A percentile compares a stretch with the other conserved stretches of the same genome.
Evolutionary conservation across 129 eudicot species (phyloP).

Genomic region (Chrysanthemum makinoi): DNA sequence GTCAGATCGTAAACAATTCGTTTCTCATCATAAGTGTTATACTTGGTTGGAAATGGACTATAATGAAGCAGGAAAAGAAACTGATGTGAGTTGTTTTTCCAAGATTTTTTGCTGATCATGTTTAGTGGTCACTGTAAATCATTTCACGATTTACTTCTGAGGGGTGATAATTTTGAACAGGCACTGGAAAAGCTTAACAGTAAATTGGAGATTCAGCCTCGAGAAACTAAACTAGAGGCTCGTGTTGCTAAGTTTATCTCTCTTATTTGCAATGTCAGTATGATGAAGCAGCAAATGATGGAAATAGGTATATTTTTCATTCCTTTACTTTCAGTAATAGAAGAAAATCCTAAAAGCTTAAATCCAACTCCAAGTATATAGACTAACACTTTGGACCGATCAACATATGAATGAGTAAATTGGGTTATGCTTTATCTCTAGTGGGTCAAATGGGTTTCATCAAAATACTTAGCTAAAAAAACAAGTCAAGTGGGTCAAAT

Average conservation of each 20-base stretch:
- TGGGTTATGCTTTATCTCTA: neutral
- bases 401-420: neutral
- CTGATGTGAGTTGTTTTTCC: slow-evolving; percentile 46
- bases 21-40: slow-evolving; percentile 58
- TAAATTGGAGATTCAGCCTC: slow-evolving; percentile 47
- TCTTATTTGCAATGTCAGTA: slow-evolving; percentile 85
- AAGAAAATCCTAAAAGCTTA: neutral
- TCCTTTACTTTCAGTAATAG: neutral
- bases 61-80: slow-evolving; percentile 48
- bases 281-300: slow-evolving; percentile 99
- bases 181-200: slow-evolving; percentile 34
- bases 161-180: slow-evolving; percentile 28
- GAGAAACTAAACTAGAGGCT: slow-evolving; percentile 74
- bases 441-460: neutral
- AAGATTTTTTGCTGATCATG: neutral
- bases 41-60: slow-evolving; percentile 99
- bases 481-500: neutral
- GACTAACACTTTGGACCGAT: neutral
- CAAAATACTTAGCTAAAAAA: neutral
- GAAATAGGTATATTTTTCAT: slow-evolving; percentile 68
- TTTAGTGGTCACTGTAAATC: neutral
- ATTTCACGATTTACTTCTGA: slow-evolving; percentile 1
- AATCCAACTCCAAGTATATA: neutral
- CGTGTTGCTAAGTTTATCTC: slow-evolving; percentile 91
- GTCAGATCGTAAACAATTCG: slow-evolving; percentile 62